A percentile compares a stretch with the other conserved stretches of the same genome.
Conservation (phyloP, 1,284 basidiomycete genomes). For the Chiua sp. region DNA sequence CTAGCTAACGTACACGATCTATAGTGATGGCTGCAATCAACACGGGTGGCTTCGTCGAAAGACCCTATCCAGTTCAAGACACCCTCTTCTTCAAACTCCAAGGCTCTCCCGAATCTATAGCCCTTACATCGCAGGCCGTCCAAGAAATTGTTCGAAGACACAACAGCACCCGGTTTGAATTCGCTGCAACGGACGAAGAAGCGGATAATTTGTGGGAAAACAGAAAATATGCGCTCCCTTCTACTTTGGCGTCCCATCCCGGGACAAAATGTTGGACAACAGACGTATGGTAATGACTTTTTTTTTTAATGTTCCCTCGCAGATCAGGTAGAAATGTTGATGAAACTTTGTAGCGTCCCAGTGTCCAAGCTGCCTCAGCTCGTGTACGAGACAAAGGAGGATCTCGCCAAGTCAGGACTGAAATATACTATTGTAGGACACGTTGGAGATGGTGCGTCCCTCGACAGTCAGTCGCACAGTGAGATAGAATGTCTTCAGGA, state of each 20-base stretch:
- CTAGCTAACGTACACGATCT: neutral
- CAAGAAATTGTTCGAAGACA: constrained; percentile 69
- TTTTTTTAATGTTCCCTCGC: constrained; percentile 17
- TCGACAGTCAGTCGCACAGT: constrained; percentile 20
- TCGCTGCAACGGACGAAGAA: constrained; percentile 78
- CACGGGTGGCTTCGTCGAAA: constrained; percentile 57
- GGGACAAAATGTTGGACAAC: constrained; percentile 83
- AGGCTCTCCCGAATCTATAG: constrained; percentile 66
- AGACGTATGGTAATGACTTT: constrained; percentile 72
- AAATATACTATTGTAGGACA: constrained; percentile 82
- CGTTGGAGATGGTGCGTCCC: constrained; percentile 79
- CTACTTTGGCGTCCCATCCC: constrained; percentile 68
- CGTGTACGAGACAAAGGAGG: constrained; percentile 78
- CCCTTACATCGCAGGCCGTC: constrained; percentile 65
- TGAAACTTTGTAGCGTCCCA: constrained; percentile 63
- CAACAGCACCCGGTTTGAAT: constrained; percentile 72
- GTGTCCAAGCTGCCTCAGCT: constrained; percentile 73
- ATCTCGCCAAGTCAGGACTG: constrained; percentile 66
- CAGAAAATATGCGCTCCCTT: constrained; percentile 84
- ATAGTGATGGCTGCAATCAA: constrained; percentile 84
- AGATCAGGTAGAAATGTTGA: neutral
- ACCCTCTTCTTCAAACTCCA: constrained; percentile 93
- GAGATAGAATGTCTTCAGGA: constrained; percentile 37
- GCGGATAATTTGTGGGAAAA: constrained; percentile 88
- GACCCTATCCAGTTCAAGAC: constrained; percentile 73